Base-by-base conservation (phyloP, 2,329 filamentous ascomycete species). In the Clarireedia homoeocarpa region DNA sequence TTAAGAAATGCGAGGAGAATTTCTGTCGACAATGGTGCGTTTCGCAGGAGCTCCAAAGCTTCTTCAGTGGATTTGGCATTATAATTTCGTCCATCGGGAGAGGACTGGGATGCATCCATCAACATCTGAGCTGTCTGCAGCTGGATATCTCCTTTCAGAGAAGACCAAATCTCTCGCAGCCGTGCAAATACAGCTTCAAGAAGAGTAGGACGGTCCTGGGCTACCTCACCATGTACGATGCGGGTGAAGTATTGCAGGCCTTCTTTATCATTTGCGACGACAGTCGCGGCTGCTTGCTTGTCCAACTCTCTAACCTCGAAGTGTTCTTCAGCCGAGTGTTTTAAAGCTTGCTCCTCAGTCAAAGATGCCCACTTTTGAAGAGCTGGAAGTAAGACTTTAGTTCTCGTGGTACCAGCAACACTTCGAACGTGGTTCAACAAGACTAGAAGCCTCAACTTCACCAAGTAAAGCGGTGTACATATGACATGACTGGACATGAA, bases 401-500 rank as follows among this genome's bases (percentile, higher is more conserved):
- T 88, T 56, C 90, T 85, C 10, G 85, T 83, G 26, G 79, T 82
- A 6, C 75, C 74, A n/a, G 83, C 84, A 3, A 89, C 84, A 51
- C 83, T 80, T 66, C 90, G 90, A 51, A 91, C 76, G 53, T 83
- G 80, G 64, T 88, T 88, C 34, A 96, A 74, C 4, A 87, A 75
- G 38, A 78, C 77, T n/a, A 97, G 75, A 7, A 97, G 73, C 40
- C 81, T 78, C 23, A 85, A 71, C 68, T 95, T 94, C 51, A 89
- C 82, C 5, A 76, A 69, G 46, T 88, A 74, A 0, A 89, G 69
- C 0, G 91, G 88, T 1, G 88, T 87, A 14, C 77, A 72, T 9
- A 86, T 76, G 26, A 82, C 77, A 69, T 96, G 91, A 27, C 84
- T 85, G 51, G 85, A 82, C 9, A 97, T 73, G 67, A 88, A 94